A percentile compares a stretch with the other conserved stretches of the same genome.
Evolutionary conservation across 2,329 filamentous ascomycete genomes (phyloP).

Genomic region (Scedosporium minutisporum): DNA sequence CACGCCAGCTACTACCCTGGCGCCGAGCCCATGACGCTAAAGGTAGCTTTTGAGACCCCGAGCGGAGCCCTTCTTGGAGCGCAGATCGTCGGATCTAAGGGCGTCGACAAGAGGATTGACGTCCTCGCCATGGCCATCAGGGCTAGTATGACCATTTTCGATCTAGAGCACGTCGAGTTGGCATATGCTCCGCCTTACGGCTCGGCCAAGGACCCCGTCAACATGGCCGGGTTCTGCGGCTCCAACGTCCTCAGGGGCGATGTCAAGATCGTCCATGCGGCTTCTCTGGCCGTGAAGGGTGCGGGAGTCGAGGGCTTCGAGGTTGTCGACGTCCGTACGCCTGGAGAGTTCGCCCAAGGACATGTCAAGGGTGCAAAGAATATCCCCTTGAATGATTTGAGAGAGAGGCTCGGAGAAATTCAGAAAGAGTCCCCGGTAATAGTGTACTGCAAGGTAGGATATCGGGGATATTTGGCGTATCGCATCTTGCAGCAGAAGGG

Average conservation of each 20-base stretch:
- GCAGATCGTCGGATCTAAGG: not conserved
- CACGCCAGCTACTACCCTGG: not conserved
- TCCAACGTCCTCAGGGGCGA: not conserved
- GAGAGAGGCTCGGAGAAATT: not conserved
- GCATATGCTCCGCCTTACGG: not conserved
- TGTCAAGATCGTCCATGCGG: not conserved
- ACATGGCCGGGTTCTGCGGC: not conserved
- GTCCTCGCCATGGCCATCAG: not conserved
- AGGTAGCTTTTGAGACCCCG: not conserved
- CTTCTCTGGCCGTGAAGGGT: not conserved
- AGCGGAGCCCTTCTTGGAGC: not conserved
- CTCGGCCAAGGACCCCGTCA: not conserved
- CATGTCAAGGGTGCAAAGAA: not conserved
- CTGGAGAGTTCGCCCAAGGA: not conserved
- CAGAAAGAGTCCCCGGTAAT: not conserved
- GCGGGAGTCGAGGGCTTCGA: not conserved
- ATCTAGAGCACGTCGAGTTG: not conserved
- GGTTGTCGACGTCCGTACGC: not conserved
- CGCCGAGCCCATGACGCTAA: not conserved
- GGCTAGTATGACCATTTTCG: not conserved
- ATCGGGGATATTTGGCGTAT: not conserved
- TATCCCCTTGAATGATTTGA: not conserved
- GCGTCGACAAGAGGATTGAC: not conserved
- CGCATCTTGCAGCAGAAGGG: not conserved
- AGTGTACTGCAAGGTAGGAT: not conserved